Evolutionary conservation across 805 yeast species (phyloP), one percentile per base, ranked within the genome.

Genomic region (Torulaspora maleeae): DNA sequence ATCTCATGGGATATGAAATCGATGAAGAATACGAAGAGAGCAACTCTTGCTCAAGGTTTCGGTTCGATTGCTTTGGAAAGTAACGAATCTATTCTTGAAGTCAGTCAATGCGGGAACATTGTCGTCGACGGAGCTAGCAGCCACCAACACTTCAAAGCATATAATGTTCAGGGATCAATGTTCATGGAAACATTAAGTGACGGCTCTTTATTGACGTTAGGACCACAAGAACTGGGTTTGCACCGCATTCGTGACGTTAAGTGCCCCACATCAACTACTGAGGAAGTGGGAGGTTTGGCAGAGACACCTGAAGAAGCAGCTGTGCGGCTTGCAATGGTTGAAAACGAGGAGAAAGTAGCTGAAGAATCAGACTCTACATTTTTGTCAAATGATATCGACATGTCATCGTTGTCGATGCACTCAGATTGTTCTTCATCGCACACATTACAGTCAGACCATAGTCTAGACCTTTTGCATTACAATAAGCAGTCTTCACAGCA

Each of bases 81-180:
- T 27, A 27, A 45, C 22, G 40, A 43, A 32, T 37, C 35, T n/a
- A 27, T 46, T 22, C 48, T 45, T 19, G 54, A 51, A 10, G 38
- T 51, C 8, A 51, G 48, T 16, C 59, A 52, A 38, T 58, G 63
- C 44, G 67, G 67, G 13, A 61, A 59, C 34, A 49, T 61, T 25
- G 49, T 62, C 8, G 52, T 56, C 9, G 48, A 44, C 13, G 50
- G 53, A 5, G 47, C 36, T 1, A 30, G 39, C 36, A 12, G 34
- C 3, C 44, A 34, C 8, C 27, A 30, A 12, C 37, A 38, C 13
- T 37, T 39, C 11, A 38, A 47, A 4, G 34, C 20, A 16, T 37
- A 27, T 17, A 41, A 27, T 5, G 41, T 52, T 22, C 49, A 30
- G 27, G 50, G 50, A 15, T 43, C 50, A 12, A 16, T 45, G 5